Evolutionary conservation across 257 asterid genomes (phyloP).

Genomic region (Nicotiana tabacum): DNA sequence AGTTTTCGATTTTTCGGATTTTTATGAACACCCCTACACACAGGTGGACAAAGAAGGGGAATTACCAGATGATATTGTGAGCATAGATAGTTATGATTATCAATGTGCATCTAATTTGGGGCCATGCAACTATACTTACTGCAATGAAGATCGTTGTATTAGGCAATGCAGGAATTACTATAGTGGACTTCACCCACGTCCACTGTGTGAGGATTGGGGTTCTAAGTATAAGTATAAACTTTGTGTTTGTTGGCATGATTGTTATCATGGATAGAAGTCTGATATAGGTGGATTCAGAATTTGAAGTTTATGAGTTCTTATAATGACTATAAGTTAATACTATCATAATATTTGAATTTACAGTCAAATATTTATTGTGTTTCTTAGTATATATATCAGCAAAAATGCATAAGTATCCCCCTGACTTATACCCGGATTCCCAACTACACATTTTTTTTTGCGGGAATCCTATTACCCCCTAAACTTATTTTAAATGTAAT

Average conservation of each 20-base stretch:
- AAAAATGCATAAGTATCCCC: too few relatives aligned
- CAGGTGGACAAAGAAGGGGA: neutral
- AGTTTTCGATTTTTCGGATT: too few relatives aligned
- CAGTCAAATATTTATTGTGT: too few relatives aligned
- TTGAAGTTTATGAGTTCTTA: too few relatives aligned
- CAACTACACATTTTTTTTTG: too few relatives aligned
- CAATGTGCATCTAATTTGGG: slow-evolving; percentile 8
- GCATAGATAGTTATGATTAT: neutral
- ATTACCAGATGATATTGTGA: neutral
- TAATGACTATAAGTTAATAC: too few relatives aligned
- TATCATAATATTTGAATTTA: too few relatives aligned
- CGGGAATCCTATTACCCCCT: too few relatives aligned
- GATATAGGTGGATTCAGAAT: neutral
- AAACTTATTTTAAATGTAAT: too few relatives aligned
- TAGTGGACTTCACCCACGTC: slow-evolving; percentile 6
- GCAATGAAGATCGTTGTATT: neutral
- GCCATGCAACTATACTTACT: neutral
- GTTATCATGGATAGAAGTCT: neutral
- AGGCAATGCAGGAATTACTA: neutral
- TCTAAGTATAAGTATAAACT: neutral
- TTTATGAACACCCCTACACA: too few relatives aligned
- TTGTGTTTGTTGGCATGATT: slow-evolving; percentile 14
- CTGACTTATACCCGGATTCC: too few relatives aligned
- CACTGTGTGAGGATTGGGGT: neutral
- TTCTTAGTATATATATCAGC: too few relatives aligned